Percentiles rank a stretch among this genome's conserved stretches.
Evolutionary conservation across 768 basidiomycete genomes (phyloP).

Genomic region (Panellus pusillus): DNA sequence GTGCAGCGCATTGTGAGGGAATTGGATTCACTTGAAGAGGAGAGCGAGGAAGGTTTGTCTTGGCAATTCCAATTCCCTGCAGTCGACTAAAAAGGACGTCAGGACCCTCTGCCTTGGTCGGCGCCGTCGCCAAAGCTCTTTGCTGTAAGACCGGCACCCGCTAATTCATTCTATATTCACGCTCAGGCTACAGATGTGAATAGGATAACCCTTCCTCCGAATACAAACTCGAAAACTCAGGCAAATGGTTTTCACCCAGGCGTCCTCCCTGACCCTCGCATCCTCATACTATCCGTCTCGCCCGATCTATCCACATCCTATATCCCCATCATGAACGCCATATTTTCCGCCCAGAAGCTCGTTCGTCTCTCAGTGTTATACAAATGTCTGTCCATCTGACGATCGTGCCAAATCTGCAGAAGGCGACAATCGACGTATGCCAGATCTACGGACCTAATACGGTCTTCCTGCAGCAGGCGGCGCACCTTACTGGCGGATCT

Average conservation of each 20-base stretch:
- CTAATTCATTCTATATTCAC: background rate
- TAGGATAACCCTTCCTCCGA: constrained; percentile 33
- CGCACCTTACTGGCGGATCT: constrained; percentile 91
- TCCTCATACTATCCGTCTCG: constrained; percentile 83
- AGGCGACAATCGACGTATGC: constrained; percentile 95
- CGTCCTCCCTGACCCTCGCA: constrained; percentile 38
- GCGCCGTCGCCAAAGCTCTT: constrained; percentile 87
- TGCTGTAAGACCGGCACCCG: constrained; percentile 63
- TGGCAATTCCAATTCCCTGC: background rate
- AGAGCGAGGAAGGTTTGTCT: constrained; percentile 51
- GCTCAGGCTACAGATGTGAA: constrained; percentile 37
- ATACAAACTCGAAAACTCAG: constrained; percentile 30
- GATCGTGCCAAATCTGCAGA: constrained; percentile 45
- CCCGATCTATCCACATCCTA: constrained; percentile 89
- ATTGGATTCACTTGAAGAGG: constrained; percentile 50
- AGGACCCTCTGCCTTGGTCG: constrained; percentile 75
- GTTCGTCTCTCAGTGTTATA: constrained; percentile 43
- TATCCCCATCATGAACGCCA: constrained; percentile 98
- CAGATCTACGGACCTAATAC: constrained; percentile 88
- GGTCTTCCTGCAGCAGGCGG: constrained; percentile 96
- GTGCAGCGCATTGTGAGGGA: constrained; percentile 61
- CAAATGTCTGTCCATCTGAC: constrained; percentile 3
- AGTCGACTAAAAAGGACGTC: constrained; percentile 6
- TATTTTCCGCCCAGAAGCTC: constrained; percentile 97
- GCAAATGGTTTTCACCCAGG: constrained; percentile 30